Conservation (phyloP, 1,139 yeast genomes). For the Neolecta irregularis region DNA sequence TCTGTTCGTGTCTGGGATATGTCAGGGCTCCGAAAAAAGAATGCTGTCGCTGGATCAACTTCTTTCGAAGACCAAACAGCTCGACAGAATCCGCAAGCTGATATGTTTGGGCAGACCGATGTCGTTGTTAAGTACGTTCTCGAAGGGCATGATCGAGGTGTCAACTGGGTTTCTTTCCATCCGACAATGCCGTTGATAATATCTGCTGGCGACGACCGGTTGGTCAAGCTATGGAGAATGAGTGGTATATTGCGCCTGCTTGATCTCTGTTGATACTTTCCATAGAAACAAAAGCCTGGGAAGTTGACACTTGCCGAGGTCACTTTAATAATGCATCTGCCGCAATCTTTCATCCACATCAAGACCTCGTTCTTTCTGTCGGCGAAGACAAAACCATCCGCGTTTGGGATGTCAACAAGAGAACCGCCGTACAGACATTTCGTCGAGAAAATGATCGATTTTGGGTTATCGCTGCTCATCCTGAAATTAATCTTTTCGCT, state of each 20-base stretch:
- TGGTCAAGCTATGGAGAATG: conserved; percentile 95
- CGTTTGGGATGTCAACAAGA: conserved; percentile 90
- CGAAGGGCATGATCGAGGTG: conserved; percentile 98
- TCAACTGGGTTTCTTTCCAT: conserved; percentile 96
- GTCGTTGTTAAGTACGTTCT: conserved; percentile 90
- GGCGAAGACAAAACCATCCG: conserved; percentile 96
- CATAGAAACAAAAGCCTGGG: conserved; percentile 83
- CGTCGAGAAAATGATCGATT: conserved; percentile 89
- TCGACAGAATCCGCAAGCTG: conserved; percentile 45
- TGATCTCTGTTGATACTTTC: background rate
- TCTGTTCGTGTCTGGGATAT: conserved; percentile 99
- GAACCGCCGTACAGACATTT: conserved; percentile 87
- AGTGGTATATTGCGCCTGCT: conserved; percentile 30
- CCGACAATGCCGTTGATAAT: conserved; percentile 91
- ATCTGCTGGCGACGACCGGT: conserved; percentile 92
- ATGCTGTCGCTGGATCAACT: conserved; percentile 52
- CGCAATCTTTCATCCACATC: conserved; percentile 84
- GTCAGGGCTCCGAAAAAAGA: conserved; percentile 85
- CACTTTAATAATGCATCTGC: conserved; percentile 87
- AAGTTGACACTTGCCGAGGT: conserved; percentile 95
- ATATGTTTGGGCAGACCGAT: conserved; percentile 84
- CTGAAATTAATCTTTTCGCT: conserved; percentile 79
- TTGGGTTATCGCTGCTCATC: conserved; percentile 86
- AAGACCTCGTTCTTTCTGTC: conserved; percentile 81
- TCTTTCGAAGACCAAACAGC: conserved; percentile 68